phyloP scores from a whole-genome alignment of 2,329 filamentous ascomycete species.

The Reticulascus tulasneorum region DNA sequence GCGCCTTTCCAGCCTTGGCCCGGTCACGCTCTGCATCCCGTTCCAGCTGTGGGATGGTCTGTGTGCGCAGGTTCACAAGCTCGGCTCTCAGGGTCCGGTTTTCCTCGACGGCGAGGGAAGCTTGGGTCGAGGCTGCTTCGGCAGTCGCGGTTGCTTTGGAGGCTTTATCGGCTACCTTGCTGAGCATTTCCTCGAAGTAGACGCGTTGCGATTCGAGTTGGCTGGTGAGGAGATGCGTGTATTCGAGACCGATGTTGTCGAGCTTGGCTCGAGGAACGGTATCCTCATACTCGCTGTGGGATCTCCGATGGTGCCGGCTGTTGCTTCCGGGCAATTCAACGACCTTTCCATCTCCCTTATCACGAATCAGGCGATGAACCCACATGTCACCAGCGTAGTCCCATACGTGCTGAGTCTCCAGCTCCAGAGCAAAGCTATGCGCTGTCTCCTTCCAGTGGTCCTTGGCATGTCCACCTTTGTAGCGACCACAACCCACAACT shows the following conservation, averaged over 20 bases:
- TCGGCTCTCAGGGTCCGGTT: constrained; percentile 31
- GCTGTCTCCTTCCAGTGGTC: constrained; percentile 86
- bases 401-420: constrained; percentile 94
- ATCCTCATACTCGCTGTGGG: constrained; percentile 49
- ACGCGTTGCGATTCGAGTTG: constrained; percentile 89
- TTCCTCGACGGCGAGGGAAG: constrained; percentile 44
- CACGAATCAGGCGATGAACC: constrained; percentile 91
- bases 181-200: constrained; percentile 92
- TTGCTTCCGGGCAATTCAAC: constrained; percentile 74
- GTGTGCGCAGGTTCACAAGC: constrained; percentile 45
- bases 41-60: constrained; percentile 66
- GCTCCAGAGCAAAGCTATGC: constrained; percentile 89
- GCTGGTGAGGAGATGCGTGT: constrained; percentile 86
- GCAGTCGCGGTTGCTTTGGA: constrained; percentile 66
- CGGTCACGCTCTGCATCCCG: constrained; percentile 67
- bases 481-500: constrained; percentile 87
- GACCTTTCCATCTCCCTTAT: constrained; percentile 87
- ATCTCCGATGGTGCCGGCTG: constrained; percentile 14
- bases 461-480: constrained; percentile 90
- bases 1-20: constrained; percentile 65
- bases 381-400: constrained; percentile 95
- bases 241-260: constrained; percentile 83
- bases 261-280: constrained; percentile 67
- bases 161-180: constrained; percentile 86
- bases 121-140: constrained; percentile 53